Conservation (phyloP, 2,329 filamentous ascomycete genomes). For the Penicillium sumatraense region DNA sequence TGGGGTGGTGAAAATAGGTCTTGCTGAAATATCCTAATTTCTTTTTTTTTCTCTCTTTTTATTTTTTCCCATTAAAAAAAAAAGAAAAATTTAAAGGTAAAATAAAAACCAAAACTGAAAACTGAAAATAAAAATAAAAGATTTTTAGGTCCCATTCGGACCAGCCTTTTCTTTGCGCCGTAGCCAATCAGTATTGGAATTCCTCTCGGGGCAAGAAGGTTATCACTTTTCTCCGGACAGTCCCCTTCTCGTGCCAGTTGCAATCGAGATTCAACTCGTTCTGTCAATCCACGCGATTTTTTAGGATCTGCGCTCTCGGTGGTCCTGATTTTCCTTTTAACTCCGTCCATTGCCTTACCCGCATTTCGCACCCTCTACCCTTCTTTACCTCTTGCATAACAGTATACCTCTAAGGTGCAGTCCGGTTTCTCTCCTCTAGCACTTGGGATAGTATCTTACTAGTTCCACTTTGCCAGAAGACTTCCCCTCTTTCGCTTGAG, state of each 20-base stretch:
- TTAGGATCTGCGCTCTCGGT: slow-evolving; percentile 21
- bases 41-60: no score
- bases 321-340: slow-evolving; percentile 31
- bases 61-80: no score
- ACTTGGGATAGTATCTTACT: not conserved
- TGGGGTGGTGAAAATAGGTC: slow-evolving; percentile 3
- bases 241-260: slow-evolving; percentile 31
- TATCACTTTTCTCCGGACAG: slow-evolving; percentile 31
- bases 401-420: slow-evolving; percentile 20
- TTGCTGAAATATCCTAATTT: not conserved
- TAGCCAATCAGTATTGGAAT: slow-evolving; percentile 24
- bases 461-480: not conserved
- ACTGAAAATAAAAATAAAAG: not conserved
- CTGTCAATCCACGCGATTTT: slow-evolving; percentile 28
- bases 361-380: slow-evolving; percentile 24
- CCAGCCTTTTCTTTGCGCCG: slow-evolving; percentile 15
- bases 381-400: slow-evolving; percentile 27
- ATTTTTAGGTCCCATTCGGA: slow-evolving; percentile 22
- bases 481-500: not conserved
- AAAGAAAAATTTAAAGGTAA: not conserved
- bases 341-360: slow-evolving; percentile 34
- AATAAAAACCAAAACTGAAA: not conserved
- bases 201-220: slow-evolving; percentile 25
- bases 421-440: slow-evolving; percentile 4
- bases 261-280: slow-evolving; percentile 27